Base-by-base conservation (phyloP, 257 asterid genomes). In the Solanum raphanifolium region DNA sequence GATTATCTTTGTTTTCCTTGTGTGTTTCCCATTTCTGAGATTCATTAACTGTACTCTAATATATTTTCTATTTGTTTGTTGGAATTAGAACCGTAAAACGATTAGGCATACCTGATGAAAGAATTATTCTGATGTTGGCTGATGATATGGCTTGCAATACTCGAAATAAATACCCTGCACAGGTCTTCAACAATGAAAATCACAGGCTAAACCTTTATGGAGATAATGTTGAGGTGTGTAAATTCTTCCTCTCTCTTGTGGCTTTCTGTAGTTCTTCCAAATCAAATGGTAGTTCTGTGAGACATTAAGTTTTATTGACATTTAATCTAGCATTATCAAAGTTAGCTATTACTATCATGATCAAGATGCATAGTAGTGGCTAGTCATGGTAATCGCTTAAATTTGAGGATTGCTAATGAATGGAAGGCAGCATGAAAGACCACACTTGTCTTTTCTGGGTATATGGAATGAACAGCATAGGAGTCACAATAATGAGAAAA, bases 111-210 rank as follows among this genome's bases (percentile, higher is more conserved):
- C 99, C 99, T n/a, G 98, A 97, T 71, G 99, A 97, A 93, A 96
- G 99, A 91, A 97, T 96, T 86, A 96, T 97, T 87, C 93, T 97
- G 65, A 97, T 96, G 99, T 90, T 97, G 95, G 99, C 99, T 87
- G 99, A 97, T 91, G 99, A 97, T 91, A 97, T 97, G 99, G 99
- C 98, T 83, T 97, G 99, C 92, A 97, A 97, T 91, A 91, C 99
- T 69, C 95, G 98, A 87, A 97, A 97, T 89, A 97, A 95, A 93
- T 97, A 94, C 86, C 99, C 99, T 86, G 98, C 99, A 65, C 99
- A 95, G 92, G 99, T 97, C 91, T 97, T 97, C 93, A 97, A 97
- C 91, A 95, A 95, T 90, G 98, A 97, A 91, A 95, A 97, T 90
- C 99, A 97, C 90, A 95, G 90, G 85, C 98, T 96, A 84, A 97